These are phyloP conservation scores for Gautieria morchelliformis DNA, from an alignment of 768 basidiomycete genomes.

Conservation along the genomic window DNA sequence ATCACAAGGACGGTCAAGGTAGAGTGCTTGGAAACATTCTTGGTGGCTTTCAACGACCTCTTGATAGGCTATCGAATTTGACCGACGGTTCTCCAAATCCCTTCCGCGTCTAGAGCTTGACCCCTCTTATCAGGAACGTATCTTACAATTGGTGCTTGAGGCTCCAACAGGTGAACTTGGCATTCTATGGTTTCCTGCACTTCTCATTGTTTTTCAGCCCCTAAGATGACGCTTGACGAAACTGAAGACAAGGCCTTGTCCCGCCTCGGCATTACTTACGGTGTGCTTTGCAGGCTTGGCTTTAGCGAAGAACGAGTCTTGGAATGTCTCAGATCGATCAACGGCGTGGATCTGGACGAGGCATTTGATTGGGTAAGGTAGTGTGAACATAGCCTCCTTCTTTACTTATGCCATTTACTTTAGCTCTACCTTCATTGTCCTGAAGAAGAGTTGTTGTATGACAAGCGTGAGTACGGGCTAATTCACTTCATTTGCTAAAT, in stretches of 20 bases:
- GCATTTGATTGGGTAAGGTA: slow-evolving; percentile 80
- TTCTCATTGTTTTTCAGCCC: slow-evolving; percentile 16
- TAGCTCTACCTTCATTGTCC: slow-evolving; percentile 61
- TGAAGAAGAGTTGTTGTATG: slow-evolving; percentile 43
- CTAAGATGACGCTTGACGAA: slow-evolving; percentile 35
- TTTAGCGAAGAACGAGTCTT: slow-evolving; percentile 61
- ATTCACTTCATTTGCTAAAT: background rate
- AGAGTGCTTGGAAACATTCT: slow-evolving; percentile 8
- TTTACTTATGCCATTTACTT: background rate
- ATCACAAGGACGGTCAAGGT: slow-evolving; percentile 66
- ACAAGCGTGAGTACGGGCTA: slow-evolving; percentile 24
- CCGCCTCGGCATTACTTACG: slow-evolving; percentile 71
- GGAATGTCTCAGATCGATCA: slow-evolving; percentile 58
- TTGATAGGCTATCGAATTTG: slow-evolving; percentile 66
- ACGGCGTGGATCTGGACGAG: slow-evolving; percentile 71
- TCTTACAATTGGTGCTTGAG: slow-evolving; percentile 43
- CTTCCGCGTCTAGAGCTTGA: slow-evolving; percentile 59
- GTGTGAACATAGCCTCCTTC: background rate
- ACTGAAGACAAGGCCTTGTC: slow-evolving; percentile 62
- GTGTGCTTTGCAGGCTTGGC: slow-evolving; percentile 68
- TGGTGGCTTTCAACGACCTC: background rate
- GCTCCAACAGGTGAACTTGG: slow-evolving; percentile 20
- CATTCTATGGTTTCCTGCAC: background rate
- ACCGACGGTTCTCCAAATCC: slow-evolving; percentile 60
- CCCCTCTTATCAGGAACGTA: slow-evolving; percentile 41